Base-by-base conservation (phyloP, 768 basidiomycete genomes). In the Phaeolepiota aurea region DNA sequence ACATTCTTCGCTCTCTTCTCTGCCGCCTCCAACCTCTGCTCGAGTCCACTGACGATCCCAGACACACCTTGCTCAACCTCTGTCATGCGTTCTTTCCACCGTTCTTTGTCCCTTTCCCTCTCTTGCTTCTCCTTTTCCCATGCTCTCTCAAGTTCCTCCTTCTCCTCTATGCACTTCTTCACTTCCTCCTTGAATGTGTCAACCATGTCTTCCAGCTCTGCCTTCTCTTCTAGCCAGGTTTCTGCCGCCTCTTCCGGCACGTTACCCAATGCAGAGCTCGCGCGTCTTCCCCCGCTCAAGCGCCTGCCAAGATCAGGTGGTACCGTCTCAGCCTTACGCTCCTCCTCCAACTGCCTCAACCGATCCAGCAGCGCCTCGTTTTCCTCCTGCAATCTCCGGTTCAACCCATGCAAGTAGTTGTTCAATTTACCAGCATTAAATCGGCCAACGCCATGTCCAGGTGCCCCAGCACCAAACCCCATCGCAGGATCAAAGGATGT, bases 391-490 rank as follows among this genome's bases (percentile, higher is more conserved):
- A 94, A 56, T 41, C 82, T 71, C 32, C 80, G 66, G 57, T 94
- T 94, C 38, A 94, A 66, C 7, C 83, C 81, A 59, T 93, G 87
- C 52, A 94, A 58, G 56, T 94, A 93, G 9, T 72, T 69, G 45
- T 94, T 93, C 47, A 94, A 59, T 60, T 91, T 94, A 13, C 74
- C 72, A 2, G 85, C 85, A 56, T 93, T 88, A 61, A 91, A 91
- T 20, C 82, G 68, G 12, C 82, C 81, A 20, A 87, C 75, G 13
- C 79, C 83, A 32, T 77, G 73, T 13, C 74, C 77, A 28, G 69
- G 68, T 18, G 74, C 76, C 18, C 74, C 74, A 4, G 73, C 71
- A 5, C 78, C 82, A 35, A 83, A 77, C 11, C 85, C 86, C 54
- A 87, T 77, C 1, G 79, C 76, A 18, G 86, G 86, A 52, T 92